These are phyloP conservation scores for Phytophthora pistaciae DNA, from an alignment of 352 stramenopile species.

Conservation along the genomic window DNA sequence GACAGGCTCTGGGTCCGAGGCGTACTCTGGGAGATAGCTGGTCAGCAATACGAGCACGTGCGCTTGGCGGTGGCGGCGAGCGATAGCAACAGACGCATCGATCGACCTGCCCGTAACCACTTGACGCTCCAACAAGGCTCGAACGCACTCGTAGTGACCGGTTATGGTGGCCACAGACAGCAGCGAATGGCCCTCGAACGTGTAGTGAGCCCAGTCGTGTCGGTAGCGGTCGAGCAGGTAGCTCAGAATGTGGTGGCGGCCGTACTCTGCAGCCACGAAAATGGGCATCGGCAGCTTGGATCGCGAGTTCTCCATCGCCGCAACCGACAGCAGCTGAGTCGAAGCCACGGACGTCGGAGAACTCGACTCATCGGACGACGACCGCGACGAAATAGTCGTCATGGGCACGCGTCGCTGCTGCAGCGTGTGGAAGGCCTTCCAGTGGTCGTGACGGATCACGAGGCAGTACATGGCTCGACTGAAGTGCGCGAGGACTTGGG, in stretches of 20 bases:
- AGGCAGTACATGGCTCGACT: conserved; percentile 76
- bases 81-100: conserved; percentile 61
- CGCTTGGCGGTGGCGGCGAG: conserved; percentile 61
- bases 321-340: conserved; percentile 24
- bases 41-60: conserved; percentile 80
- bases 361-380: conserved; percentile 14
- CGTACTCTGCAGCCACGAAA: conserved; percentile 70
- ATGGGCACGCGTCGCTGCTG: conserved; percentile 50
- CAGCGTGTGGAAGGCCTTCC: conserved; percentile 66
- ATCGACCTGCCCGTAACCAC: conserved; percentile 37
- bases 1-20: conserved; percentile 32
- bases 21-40: conserved; percentile 68
- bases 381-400: conserved; percentile 33
- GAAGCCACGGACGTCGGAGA: conserved; percentile 27
- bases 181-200: conserved; percentile 70
- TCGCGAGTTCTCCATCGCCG: conserved; percentile 25
- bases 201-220: conserved; percentile 48
- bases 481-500: conserved; percentile 53
- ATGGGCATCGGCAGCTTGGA: conserved; percentile 61
- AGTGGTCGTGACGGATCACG: conserved; percentile 68
- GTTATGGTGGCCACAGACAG: conserved; percentile 70
- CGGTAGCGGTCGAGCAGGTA: conserved; percentile 51
- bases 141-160: conserved; percentile 79
- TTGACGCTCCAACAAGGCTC: conserved; percentile 53
- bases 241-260: conserved; percentile 58